These are phyloP conservation scores for Grigorovia humatica DNA, from an alignment of 805 yeast genomes.

Conservation along the genomic window DNA sequence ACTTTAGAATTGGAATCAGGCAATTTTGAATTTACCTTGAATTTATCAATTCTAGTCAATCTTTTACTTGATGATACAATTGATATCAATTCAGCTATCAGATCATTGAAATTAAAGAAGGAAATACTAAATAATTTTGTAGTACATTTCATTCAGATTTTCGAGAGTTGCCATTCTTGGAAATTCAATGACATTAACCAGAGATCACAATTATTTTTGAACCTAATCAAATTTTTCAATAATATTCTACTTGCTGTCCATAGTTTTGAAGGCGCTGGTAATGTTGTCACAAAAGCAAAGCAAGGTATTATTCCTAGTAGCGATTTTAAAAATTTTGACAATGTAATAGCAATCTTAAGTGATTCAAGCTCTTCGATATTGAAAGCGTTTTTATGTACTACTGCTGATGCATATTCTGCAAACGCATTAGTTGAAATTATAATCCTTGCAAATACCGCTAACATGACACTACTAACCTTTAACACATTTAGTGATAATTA, in stretches of 20 bases:
- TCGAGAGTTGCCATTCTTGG: constrained; percentile 68
- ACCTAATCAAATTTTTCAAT: constrained; percentile 44
- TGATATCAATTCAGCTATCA: constrained; percentile 22
- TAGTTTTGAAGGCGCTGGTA: constrained; percentile 45
- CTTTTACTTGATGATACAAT: constrained; percentile 39
- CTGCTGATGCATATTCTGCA: constrained; percentile 38
- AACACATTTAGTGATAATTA: constrained; percentile 11
- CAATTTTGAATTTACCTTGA: constrained; percentile 51
- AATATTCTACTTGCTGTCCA: constrained; percentile 44
- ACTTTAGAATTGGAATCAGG: constrained; percentile 64
- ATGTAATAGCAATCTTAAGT: constrained; percentile 12
- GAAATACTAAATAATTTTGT: constrained; percentile 46
- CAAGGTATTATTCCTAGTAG: not conserved
- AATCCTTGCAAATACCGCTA: constrained; percentile 3
- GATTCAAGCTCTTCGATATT: constrained; percentile 24
- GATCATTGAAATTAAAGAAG: constrained; percentile 36
- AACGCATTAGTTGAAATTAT: constrained; percentile 14
- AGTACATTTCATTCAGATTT: constrained; percentile 51
- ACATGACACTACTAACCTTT: not conserved
- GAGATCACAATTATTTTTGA: constrained; percentile 49
- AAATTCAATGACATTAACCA: constrained; percentile 47
- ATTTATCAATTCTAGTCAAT: constrained; percentile 46
- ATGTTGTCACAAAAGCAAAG: constrained; percentile 38
- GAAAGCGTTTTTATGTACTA: constrained; percentile 43
- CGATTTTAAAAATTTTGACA: not conserved